Base-by-base conservation (phyloP, 352 stramenopile species). In the Pythium myriotylum region DNA sequence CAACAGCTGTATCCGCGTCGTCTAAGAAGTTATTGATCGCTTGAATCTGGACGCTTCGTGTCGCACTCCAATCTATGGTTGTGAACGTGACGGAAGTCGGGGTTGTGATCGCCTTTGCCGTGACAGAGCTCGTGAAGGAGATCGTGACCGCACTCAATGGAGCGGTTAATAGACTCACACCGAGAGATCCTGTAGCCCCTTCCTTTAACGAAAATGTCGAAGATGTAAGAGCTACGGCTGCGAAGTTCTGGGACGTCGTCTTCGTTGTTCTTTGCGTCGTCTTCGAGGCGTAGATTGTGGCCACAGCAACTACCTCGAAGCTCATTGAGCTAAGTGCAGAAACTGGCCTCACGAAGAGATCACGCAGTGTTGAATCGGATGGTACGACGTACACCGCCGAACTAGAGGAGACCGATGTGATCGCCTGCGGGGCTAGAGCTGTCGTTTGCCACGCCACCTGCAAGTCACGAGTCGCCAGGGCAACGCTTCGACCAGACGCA, bases 21-120 rank as follows among this genome's bases (percentile, higher is more conserved):
- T 90, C 74, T 2, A 90, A 2, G 37, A 76, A 85, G 37, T 90
- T 79, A 49, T 86, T 85, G 0, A 76, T 29, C 14, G 76, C 73
- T 26, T 45, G 32, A 16, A 88, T 62, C 39, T 78, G 69, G n/a
- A 88, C 16, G 0, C 17, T 72, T 8, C 71, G 68, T 37, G 55
- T 48, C 2, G 59, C 40, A 33, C 45, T 75, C 76, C 79, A 90
- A 24, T 80, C 62, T 0, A 45, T 65, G 1, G 27, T 29, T 1
- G 55, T 62, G 26, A 90, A 85, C 2, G 57, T 67, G 27, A 74
- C 32, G 9, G 59, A 63, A 3, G 56, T 14, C 1, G 78, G 74
- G 2, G 42, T 9, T 1, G 62, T 47, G 3, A 75, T 37, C 16
- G 71, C 77, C 41, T 81, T 89, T 0, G 46, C 22, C 0, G 46